Conservation (phyloP, 2,329 filamentous ascomycete species). For the Xylariaceae sp. region DNA sequence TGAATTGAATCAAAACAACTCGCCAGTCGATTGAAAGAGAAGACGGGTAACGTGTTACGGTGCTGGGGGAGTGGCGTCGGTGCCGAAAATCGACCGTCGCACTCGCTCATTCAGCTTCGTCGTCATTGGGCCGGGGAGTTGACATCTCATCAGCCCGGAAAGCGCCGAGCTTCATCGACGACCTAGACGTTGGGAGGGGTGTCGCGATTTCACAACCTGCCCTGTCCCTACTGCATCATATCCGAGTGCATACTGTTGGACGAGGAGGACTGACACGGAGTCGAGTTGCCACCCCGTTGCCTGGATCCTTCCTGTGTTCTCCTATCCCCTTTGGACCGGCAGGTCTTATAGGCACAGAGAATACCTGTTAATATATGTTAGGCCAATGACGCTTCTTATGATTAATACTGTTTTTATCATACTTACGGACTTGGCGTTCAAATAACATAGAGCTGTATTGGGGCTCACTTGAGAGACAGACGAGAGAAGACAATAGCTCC, state of each 20-base stretch:
- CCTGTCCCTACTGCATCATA: background rate
- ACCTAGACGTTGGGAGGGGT: background rate
- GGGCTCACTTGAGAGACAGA: background rate
- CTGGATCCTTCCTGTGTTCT: background rate
- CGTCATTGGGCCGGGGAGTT: background rate
- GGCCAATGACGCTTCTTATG: background rate
- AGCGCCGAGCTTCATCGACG: background rate
- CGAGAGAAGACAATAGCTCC: background rate
- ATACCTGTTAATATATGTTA: background rate
- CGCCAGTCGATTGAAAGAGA: background rate
- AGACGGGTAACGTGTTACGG: background rate
- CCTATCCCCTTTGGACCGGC: background rate
- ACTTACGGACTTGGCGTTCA: background rate
- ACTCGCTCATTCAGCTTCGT: background rate
- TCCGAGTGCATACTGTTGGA: constrained; percentile 1
- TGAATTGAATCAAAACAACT: background rate
- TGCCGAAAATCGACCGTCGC: background rate
- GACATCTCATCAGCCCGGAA: constrained; percentile 2
- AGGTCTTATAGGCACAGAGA: background rate
- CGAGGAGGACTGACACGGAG: constrained; percentile 2
- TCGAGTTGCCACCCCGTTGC: background rate
- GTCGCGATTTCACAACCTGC: background rate
- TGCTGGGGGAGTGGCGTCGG: constrained; percentile 4
- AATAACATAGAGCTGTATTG: background rate
- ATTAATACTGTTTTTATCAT: background rate